Conservation (phyloP, 169 alveolate species). For the Plasmodium gonderi region DNA sequence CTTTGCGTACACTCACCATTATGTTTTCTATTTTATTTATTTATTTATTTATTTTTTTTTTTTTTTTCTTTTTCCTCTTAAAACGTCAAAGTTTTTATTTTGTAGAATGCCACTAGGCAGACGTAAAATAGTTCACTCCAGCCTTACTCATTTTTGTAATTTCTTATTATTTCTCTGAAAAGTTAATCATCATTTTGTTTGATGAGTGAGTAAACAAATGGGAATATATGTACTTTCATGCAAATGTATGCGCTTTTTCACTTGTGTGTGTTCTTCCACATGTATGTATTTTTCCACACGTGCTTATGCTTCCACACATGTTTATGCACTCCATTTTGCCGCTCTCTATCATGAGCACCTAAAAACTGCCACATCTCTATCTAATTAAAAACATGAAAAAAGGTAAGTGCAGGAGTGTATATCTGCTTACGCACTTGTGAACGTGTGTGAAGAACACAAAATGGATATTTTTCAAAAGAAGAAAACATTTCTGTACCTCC, state of each 20-base stretch:
- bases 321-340: neutral
- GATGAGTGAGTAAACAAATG: too few species aligned
- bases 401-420: neutral
- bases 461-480: neutral
- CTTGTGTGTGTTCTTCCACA: too few species aligned
- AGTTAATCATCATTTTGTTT: neutral
- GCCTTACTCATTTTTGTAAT: conserved; percentile 55
- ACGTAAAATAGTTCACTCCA: neutral
- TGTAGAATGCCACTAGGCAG: too few species aligned
- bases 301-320: neutral
- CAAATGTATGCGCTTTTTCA: too few species aligned
- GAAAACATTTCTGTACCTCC: conserved; percentile 29
- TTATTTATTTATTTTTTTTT: too few species aligned
- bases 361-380: conserved; percentile 61
- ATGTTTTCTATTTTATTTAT: too few species aligned
- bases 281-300: neutral
- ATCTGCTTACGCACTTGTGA: neutral
- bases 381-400: conserved; percentile 8
- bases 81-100: too few species aligned
- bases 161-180: conserved; percentile 63
- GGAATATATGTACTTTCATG: too few species aligned
- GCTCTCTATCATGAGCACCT: conserved; percentile 6
- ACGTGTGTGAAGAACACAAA: neutral
- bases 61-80: neutral
- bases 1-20: too few species aligned